phyloP scores from a whole-genome alignment of 352 stramenopile species.

The Elongisporangium undulatum region DNA sequence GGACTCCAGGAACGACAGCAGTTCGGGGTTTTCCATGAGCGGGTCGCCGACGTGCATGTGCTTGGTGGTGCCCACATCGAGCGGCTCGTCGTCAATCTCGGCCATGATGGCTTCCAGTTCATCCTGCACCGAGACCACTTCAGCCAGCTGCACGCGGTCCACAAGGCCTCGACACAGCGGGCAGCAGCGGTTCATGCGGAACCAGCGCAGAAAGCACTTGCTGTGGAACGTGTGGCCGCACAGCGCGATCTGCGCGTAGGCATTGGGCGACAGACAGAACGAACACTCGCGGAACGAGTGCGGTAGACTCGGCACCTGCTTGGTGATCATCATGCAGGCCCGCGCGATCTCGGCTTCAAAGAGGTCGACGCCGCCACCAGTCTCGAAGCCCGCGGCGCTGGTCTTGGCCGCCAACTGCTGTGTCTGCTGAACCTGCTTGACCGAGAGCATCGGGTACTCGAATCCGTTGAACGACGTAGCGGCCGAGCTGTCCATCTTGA shows the following conservation, averaged over 20 bases:
- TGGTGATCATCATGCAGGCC: slow-evolving; percentile 45
- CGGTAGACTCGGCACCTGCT: slow-evolving; percentile 34
- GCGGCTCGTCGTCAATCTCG: slow-evolving; percentile 54
- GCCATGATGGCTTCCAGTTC: slow-evolving; percentile 78
- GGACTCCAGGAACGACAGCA: slow-evolving; percentile 47
- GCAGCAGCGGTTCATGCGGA: slow-evolving; percentile 67
- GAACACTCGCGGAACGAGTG: slow-evolving; percentile 66
- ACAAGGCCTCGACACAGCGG: slow-evolving; percentile 62
- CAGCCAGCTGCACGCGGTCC: slow-evolving; percentile 52
- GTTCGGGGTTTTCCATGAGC: slow-evolving; percentile 32
- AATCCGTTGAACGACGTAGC: neutral
- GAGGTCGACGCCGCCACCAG: slow-evolving; percentile 34
- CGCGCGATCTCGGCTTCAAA: slow-evolving; percentile 64
- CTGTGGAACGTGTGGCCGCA: slow-evolving; percentile 81
- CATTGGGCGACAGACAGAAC: slow-evolving; percentile 68
- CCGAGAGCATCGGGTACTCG: neutral
- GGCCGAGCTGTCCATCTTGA: neutral
- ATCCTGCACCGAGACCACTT: slow-evolving; percentile 42
- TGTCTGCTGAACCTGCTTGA: slow-evolving; percentile 1
- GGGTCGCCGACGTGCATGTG: slow-evolving; percentile 23
- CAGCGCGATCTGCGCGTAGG: slow-evolving; percentile 55
- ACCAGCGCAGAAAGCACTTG: slow-evolving; percentile 78
- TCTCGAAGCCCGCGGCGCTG: neutral
- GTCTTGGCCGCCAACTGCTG: neutral
- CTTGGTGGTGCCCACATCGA: slow-evolving; percentile 15